Evolutionary conservation across 1,284 basidiomycete genomes (phyloP).

Genomic region (Sphaerobolus stellatus): DNA sequence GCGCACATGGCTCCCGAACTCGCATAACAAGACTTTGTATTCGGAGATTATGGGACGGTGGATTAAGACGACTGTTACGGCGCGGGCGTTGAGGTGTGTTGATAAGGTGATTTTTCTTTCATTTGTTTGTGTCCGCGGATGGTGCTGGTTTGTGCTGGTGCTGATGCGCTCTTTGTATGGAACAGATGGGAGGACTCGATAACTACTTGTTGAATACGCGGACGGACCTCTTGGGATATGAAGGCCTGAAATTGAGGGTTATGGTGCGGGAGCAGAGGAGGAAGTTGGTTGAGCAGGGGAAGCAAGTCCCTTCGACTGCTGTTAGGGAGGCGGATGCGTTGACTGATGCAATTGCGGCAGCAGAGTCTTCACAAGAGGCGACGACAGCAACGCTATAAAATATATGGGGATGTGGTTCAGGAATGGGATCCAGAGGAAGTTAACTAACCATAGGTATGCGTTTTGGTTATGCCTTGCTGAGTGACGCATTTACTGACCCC

Average conservation of each 20-base stretch:
- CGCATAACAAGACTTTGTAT: constrained; percentile 69
- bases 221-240: constrained; percentile 63
- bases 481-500: too few species aligned
- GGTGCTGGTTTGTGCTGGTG: too few species aligned
- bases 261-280: constrained; percentile 44
- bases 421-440: too few species aligned
- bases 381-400: too few species aligned
- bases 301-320: not conserved
- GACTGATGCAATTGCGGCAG: not conserved
- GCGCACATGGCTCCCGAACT: constrained; percentile 85
- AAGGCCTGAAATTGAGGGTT: constrained; percentile 72
- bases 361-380: too few species aligned
- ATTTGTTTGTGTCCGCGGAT: not conserved
- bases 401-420: too few species aligned
- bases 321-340: too few species aligned
- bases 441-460: too few species aligned
- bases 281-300: constrained; percentile 25
- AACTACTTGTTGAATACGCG: constrained; percentile 71
- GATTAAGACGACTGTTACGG: constrained; percentile 68
- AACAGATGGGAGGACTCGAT: constrained; percentile 75
- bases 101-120: constrained; percentile 56
- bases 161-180: not conserved
- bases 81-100: constrained; percentile 73
- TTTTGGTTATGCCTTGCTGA: too few species aligned
- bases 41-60: constrained; percentile 62